Base-by-base conservation (phyloP, 768 basidiomycete species). In the Rhodotorula babjevae region DNA sequence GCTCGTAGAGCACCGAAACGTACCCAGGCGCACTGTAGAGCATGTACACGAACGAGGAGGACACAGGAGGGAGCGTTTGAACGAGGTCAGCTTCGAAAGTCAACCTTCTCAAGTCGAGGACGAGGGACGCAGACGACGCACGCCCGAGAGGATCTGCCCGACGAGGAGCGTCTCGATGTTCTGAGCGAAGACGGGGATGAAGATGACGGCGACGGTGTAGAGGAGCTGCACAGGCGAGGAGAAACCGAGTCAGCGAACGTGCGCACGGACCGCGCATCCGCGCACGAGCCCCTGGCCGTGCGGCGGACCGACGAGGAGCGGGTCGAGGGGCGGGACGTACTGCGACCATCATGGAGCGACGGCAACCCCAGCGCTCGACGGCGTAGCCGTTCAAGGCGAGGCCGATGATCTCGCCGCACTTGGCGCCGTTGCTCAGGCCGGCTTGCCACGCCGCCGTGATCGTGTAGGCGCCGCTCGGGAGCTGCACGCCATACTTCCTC, bases 331-430 rank as follows among this genome's bases (percentile, higher is more conserved):
- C n/a, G n/a, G 42, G 9, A 42, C 42, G 42, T 14, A 42, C 42
- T 8, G 78, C 79, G 21, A 69, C 68, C 56, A 81, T 69, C 66
- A 82, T 77, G 69, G 80, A 79, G 31, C 79, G 78, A 56, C 79
- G 77, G 71, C 80, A 80, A 0, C 83, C 83, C 67, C 77, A 80
- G 31, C 81, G 79, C 61, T 83, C 82, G 29, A 80, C 62, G 19
- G 53, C 31, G 49, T 61, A 77, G 49, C 82, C 83, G 68, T 81
- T 82, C 67, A 81, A 65, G 47, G 75, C 57, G 15, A 82, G 76
- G 57, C 81, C 82, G 47, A 79, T 55, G 61, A 81, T 78, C 47
- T 77, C 77, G 49, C 81, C 80, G 58, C 74, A 76, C 50, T 81
- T 80, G 50, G 79, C 79, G 44, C 40, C 61, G 31, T 56, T 44